Evolutionary conservation across 192 early-diverging fungal genomes (phyloP).

Genomic region (Radiomyces spectabilis): DNA sequence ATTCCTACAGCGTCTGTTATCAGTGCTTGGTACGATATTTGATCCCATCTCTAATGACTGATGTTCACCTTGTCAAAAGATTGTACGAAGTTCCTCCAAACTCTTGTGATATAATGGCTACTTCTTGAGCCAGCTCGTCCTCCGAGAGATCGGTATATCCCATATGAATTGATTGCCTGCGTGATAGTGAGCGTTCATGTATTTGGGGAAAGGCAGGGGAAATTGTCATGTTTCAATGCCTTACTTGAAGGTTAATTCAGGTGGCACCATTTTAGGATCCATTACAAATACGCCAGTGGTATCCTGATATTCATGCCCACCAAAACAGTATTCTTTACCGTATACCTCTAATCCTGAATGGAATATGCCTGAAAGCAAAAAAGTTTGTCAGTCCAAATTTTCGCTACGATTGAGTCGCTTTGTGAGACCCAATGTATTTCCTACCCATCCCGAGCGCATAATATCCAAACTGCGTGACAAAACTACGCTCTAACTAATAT

Average conservation of each 20-base stretch:
- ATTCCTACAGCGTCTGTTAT: slow-evolving; percentile 5
- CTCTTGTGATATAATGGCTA: slow-evolving; percentile 6
- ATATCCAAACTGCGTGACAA: slow-evolving; percentile 17
- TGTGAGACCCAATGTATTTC: background rate
- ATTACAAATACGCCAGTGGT: slow-evolving; percentile 28
- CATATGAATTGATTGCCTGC: slow-evolving; percentile 20
- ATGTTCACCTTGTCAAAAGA: slow-evolving; percentile 20
- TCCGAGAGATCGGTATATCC: slow-evolving; percentile 13
- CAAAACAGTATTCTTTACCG: slow-evolving; percentile 27
- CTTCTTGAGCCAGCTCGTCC: background rate
- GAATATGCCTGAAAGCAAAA: slow-evolving; percentile 13
- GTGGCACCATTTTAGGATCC: slow-evolving; percentile 20
- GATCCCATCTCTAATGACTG: no score
- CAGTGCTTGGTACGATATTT: no score
- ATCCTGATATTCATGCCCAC: slow-evolving; percentile 23
- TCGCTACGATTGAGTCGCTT: background rate
- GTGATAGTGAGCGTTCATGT: no score
- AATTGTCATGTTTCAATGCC: no score
- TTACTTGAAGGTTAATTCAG: slow-evolving; percentile 16
- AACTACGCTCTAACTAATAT: slow-evolving; percentile 14
- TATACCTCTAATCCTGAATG: slow-evolving; percentile 25
- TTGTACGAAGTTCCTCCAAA: slow-evolving; percentile 15
- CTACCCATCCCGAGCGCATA: slow-evolving; percentile 14
- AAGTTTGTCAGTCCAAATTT: background rate
- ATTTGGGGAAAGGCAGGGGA: no score